Percentiles rank a stretch among this genome's conserved stretches.
Evolutionary conservation across 306 rosid species (phyloP).

Genomic region (Fagus sylvatica): DNA sequence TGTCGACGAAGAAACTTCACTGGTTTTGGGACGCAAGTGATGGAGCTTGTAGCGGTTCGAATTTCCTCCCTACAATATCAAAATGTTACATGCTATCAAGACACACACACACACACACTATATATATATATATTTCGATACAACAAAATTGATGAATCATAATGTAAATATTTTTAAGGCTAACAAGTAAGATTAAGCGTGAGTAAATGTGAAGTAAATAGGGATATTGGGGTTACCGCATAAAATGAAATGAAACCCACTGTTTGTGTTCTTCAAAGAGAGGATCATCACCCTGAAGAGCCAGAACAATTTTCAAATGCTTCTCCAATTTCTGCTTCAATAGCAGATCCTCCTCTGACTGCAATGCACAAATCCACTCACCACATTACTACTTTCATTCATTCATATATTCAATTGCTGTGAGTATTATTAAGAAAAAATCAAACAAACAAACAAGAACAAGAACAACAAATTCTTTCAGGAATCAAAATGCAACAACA

Average conservation of each 20-base stretch:
- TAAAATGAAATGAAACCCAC: slow-evolving; percentile 80
- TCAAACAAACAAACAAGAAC: no score
- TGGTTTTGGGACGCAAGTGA: slow-evolving; percentile 98
- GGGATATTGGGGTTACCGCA: slow-evolving; percentile 55
- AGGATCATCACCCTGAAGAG: slow-evolving; percentile 55
- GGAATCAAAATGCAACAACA: no score
- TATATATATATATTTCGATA: no score
- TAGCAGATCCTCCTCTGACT: slow-evolving; percentile 96
- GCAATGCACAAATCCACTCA: background rate
- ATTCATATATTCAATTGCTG: background rate
- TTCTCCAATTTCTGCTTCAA: slow-evolving; percentile 82
- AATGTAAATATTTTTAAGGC: no score
- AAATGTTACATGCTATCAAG: background rate
- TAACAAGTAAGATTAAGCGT: no score
- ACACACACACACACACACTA: background rate
- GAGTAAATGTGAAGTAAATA: no score
- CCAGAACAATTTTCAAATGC: slow-evolving; percentile 63
- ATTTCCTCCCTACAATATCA: slow-evolving; percentile 65
- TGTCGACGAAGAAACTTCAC: slow-evolving; percentile 90
- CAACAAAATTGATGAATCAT: background rate
- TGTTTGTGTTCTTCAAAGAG: slow-evolving; percentile 42
- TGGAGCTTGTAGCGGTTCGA: slow-evolving; percentile 89
- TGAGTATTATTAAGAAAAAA: no score
- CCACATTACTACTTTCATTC: no score
- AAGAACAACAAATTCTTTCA: background rate